Conservation (phyloP, 2,329 filamentous ascomycete species). For the Paraconiothyrium brasiliense region DNA sequence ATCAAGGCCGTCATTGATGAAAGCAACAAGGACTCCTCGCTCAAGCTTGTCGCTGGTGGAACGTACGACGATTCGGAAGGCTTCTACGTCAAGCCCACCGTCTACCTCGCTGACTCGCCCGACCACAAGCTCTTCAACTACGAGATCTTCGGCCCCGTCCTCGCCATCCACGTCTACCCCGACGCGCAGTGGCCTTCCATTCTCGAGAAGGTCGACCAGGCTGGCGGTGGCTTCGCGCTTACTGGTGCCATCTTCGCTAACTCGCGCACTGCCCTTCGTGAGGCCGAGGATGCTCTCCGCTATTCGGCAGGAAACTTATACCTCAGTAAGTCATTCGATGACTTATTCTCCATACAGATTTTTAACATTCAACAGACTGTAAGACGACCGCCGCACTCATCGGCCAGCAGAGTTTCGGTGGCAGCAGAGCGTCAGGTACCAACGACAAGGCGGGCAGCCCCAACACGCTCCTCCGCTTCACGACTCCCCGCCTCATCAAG, state of each 20-base stretch:
- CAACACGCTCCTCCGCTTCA: constrained; percentile 61
- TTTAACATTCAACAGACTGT: constrained; percentile 31
- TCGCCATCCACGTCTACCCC: constrained; percentile 80
- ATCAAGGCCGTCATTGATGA: constrained; percentile 77
- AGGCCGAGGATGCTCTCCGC: constrained; percentile 74
- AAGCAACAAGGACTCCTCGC: constrained; percentile 74
- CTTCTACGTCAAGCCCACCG: constrained; percentile 82
- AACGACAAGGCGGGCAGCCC: constrained; percentile 65
- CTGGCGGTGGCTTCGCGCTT: constrained; percentile 76
- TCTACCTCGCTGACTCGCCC: constrained; percentile 77
- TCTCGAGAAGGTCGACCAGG: constrained; percentile 65
- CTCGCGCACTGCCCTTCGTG: constrained; percentile 70
- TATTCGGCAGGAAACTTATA: constrained; percentile 84
- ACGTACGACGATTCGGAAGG: constrained; percentile 78
- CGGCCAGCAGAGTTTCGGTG: constrained; percentile 60
- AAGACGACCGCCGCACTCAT: constrained; percentile 51
- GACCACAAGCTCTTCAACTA: constrained; percentile 76
- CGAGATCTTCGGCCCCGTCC: constrained; percentile 82
- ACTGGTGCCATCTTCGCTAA: constrained; percentile 78
- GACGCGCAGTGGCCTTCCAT: constrained; percentile 65
- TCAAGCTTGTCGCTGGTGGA: constrained; percentile 77
- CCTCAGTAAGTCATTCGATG: constrained; percentile 62
- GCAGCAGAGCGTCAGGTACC: constrained; percentile 62
- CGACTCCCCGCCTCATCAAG: constrained; percentile 63
- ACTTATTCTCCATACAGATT: neutral